These are phyloP conservation scores for Microthlaspi erraticum DNA, from an alignment of 345 rosid species.

Conservation along the genomic window DNA sequence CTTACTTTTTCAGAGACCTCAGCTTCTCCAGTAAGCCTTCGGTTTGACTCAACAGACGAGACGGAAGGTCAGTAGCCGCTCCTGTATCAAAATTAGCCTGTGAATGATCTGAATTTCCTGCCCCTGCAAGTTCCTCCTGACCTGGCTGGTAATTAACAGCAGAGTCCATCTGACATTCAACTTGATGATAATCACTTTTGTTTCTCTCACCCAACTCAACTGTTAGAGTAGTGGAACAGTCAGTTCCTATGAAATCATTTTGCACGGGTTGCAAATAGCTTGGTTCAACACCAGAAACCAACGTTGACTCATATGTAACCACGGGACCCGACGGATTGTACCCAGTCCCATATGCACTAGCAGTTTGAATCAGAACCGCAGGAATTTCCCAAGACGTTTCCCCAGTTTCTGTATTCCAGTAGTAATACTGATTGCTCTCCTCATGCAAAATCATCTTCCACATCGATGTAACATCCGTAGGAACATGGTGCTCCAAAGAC, in stretches of 20 bases:
- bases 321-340: conserved; percentile 41
- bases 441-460: conserved; percentile 95
- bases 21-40: conserved; percentile 74
- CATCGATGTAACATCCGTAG: conserved; percentile 56
- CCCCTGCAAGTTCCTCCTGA: conserved; percentile 39
- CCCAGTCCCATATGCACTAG: conserved; percentile 46
- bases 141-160: conserved; percentile 40
- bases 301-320: conserved; percentile 41
- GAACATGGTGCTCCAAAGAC: conserved; percentile 51
- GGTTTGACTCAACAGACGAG: conserved; percentile 58
- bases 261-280: conserved; percentile 46
- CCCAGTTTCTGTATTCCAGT: conserved; percentile 95
- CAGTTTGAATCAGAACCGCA: conserved; percentile 52
- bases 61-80: conserved; percentile 49
- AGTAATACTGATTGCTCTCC: conserved; percentile 85
- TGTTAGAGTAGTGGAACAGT: conserved; percentile 40
- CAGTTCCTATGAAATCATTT: conserved; percentile 28
- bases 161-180: conserved; percentile 39
- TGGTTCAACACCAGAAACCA: conserved; percentile 42
- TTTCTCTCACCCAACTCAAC: conserved; percentile 43
- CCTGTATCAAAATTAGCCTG: conserved; percentile 41
- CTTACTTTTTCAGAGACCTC: conserved; percentile 76
- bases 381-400: conserved; percentile 99
- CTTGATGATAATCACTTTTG: conserved; percentile 45
- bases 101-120: conserved; percentile 36